Conservation (phyloP, 78 protist species). For the slime mould (Dictyostelium discoideum) region DNA sequence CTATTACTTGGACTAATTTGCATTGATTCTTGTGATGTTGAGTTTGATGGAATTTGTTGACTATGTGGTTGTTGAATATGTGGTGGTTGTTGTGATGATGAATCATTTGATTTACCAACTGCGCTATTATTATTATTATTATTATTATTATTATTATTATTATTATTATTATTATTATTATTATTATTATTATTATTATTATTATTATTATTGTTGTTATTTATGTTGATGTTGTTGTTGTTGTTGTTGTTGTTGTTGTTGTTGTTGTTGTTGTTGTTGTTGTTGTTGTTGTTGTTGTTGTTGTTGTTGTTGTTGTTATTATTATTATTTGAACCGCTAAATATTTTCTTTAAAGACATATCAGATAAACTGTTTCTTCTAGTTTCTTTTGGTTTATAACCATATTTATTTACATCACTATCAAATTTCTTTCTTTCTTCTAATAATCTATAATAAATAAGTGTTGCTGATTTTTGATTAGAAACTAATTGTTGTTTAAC, state of each 20-base stretch:
- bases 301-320: neutral
- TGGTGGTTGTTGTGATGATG: slow-evolving; percentile 1
- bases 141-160: neutral
- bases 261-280: neutral
- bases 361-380: slow-evolving; percentile 78
- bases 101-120: slow-evolving; percentile 26
- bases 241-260: neutral
- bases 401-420: slow-evolving; percentile 64
- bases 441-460: slow-evolving; percentile 70
- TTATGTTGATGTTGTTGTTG: neutral
- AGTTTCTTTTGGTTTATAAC: slow-evolving; percentile 49
- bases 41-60: neutral
- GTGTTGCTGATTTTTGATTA: slow-evolving; percentile 34
- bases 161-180: no score
- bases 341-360: slow-evolving; percentile 10
- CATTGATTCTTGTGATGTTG: slow-evolving; percentile 8
- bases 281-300: neutral
- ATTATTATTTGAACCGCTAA: slow-evolving; percentile 14
- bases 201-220: neutral
- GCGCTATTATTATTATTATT: neutral
- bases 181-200: neutral
- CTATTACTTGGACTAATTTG: neutral
- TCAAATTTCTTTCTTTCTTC: slow-evolving; percentile 79
- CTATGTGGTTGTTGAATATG: neutral
- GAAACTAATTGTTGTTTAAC: slow-evolving; percentile 41